Conservation (phyloP, 768 basidiomycete species). For the Pleurotus djamor region DNA sequence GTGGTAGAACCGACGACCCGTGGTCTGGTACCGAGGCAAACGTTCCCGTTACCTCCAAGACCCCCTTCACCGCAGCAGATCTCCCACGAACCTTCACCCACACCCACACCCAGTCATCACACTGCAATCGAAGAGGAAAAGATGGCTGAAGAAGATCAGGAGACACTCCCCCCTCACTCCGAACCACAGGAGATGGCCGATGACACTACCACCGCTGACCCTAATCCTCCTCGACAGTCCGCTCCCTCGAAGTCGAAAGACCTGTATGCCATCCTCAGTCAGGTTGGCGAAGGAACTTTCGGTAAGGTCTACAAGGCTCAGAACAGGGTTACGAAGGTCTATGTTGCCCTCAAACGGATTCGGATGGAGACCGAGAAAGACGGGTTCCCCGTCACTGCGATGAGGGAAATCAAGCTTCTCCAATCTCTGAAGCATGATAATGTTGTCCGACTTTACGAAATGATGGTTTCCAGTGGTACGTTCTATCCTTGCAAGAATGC, state of each 20-base stretch:
- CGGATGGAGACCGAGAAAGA: conserved; percentile 97
- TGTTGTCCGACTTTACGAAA: conserved; percentile 87
- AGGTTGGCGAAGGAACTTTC: conserved; percentile 98
- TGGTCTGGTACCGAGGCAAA: not conserved
- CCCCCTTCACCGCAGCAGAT: not conserved
- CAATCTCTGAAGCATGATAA: conserved; percentile 91
- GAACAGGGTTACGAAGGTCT: conserved; percentile 69
- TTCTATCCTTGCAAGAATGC: conserved; percentile 1
- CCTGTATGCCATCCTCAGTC: conserved; percentile 83
- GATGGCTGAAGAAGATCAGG: not conserved
- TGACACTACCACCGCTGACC: conserved; percentile 12
- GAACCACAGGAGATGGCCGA: not conserved
- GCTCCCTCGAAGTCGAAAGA: conserved; percentile 30
- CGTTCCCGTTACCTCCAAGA: not conserved
- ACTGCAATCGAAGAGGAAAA: not conserved
- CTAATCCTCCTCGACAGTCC: conserved; percentile 12
- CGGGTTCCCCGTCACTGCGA: conserved; percentile 98
- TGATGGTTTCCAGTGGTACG: conserved; percentile 98
- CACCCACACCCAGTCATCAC: not conserved
- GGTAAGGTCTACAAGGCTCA: conserved; percentile 97
- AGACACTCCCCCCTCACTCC: not conserved
- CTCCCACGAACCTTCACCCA: not conserved
- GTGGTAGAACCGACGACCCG: not conserved
- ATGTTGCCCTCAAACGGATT: conserved; percentile 94
- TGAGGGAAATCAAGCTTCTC: conserved; percentile 97